A percentile compares a stretch with the other conserved stretches of the same genome.
These are phyloP conservation scores for Leccinum disarticulatum DNA, from an alignment of 768 basidiomycete genomes.

Conservation along the genomic window DNA sequence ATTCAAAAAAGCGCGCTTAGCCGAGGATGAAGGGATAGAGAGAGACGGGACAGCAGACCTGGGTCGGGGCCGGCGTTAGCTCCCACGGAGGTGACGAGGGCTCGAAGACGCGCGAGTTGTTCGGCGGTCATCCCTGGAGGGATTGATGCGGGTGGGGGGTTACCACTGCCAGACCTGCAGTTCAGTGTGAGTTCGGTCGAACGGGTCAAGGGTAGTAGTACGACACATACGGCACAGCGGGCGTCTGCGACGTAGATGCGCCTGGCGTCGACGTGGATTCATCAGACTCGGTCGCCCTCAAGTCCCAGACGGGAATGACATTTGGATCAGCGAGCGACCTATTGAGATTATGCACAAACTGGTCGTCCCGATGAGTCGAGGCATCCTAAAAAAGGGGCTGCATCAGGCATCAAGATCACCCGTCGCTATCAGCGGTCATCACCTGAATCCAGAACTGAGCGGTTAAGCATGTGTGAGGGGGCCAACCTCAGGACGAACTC, in stretches of 20 bases:
- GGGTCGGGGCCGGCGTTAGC: constrained; percentile 27
- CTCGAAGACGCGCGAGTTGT: constrained; percentile 61
- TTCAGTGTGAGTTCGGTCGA: not conserved
- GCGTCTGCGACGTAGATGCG: constrained; percentile 34
- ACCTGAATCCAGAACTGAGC: constrained; percentile 88
- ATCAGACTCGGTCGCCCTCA: constrained; percentile 38
- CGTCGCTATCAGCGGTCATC: constrained; percentile 7
- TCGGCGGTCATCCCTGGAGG: constrained; percentile 47
- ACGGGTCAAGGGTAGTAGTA: too few relatives aligned
- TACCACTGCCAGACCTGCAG: constrained; percentile 13
- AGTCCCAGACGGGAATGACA: constrained; percentile 58
- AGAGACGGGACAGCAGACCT: constrained; percentile 10
- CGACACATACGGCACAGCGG: constrained; percentile 30
- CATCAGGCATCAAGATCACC: not conserved
- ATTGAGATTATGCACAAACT: constrained; percentile 74
- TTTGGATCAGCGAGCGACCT: constrained; percentile 66
- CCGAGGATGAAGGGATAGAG: not conserved
- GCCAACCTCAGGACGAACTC: constrained; percentile 28
- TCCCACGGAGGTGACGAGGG: constrained; percentile 49
- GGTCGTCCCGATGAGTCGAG: constrained; percentile 62
- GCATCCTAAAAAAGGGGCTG: constrained; percentile 50
- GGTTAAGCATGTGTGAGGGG: not conserved
- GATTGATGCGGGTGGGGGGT: constrained; percentile 5
- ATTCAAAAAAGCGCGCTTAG: constrained; percentile 6
- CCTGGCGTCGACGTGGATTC: constrained; percentile 46